Base-by-base conservation (phyloP, 352 stramenopile species). In the Phytophthora meadii region DNA sequence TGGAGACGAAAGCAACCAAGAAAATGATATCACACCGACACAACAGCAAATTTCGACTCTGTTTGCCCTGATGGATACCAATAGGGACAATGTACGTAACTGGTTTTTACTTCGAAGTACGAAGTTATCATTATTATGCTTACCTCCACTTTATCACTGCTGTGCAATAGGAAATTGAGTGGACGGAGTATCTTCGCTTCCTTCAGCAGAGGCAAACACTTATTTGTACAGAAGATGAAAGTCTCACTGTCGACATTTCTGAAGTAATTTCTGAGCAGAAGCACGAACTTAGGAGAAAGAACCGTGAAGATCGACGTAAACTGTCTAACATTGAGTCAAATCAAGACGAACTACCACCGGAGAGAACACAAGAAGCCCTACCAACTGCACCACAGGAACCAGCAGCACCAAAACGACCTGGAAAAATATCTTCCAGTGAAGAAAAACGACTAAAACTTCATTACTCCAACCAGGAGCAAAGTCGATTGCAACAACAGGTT, bases 131-230 rank as follows among this genome's bases (percentile, higher is more conserved):
- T 22, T 22, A 22, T 22, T 22, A 22, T 22, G 22, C 22, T 22
- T 22, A 22, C 22, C 22, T 22, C 22, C 22, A 22, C 1, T 22
- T 22, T 1, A 22, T 22, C 28, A 34, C 4, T 11, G 12, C 8
- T 4, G 4, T 36, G 9, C 8, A 3, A 36, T 15, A 88, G 76
- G 59, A 67, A 15, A 74, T 88, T 12, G 69, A 84, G 44, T 91
- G 82, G 82, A 25, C 54, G n/a, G 80, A 91, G 32, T 91, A 82
- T 69, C 59, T 91, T 14, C 57, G 56, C 10, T 88, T 87, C 47
- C 53, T 91, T 0, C 56, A 70, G 22, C 61, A 55, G 24, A 55
- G 46, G 32, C 58, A 68, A 7, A 41, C 58, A 4, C 32, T 61
- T 7, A 2, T 53, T 8, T 40, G 44, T 15, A 41, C 10, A 36